Evolutionary conservation across 768 basidiomycete genomes (phyloP), one percentile per base, ranked within the genome.

Genomic region (Pleurotus cornucopiae): DNA sequence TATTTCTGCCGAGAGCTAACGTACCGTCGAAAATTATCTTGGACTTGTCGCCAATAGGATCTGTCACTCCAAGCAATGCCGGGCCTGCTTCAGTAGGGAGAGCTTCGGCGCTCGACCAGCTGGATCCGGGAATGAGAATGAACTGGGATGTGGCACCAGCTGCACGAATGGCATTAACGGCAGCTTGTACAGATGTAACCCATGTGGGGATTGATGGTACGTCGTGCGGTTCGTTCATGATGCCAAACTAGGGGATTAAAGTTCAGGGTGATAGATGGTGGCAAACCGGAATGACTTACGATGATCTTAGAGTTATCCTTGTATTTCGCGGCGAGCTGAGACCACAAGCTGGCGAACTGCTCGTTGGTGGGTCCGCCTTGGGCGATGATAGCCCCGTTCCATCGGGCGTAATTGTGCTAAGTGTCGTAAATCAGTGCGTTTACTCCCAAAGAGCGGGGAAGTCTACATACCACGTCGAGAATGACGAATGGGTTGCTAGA

Each of bases 201-300:
- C 83, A 83, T 1, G 62, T 65, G 7, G 55, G 51, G 57, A 81
- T 70, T 51, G 68, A 62, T 7, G 72, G 76, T 9, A 82, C 57
- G 62, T 84, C 80, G 58, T 85, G 83, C 3, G 84, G 83, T 63
- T 85, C 83, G 60, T 85, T 85, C 82, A 84, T 83, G 44, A 68
- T 48, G 25, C 67, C 65, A 38, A 70, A 67, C 67, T 69, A 48
- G 9, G 9, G 30, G 30, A 34, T 34, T 9, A 34, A 11, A 34
- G 30, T 11, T 34, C 1, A 9, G 30, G 11, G 30, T 34, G 30
- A 34, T 11, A 7, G 11, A 9, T 34, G 30, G 30, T 9, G 3
- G 30, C 7, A 7, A 34, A 9, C 11, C 30, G 7, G 30, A 71
- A 68, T 71, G 16, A 39, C 73, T 68, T 52, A 79, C 77, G 6